Evolutionary conservation across 345 rosid species (phyloP), one percentile per base, ranked within the genome.

Genomic region (Euphorbia peplus): DNA sequence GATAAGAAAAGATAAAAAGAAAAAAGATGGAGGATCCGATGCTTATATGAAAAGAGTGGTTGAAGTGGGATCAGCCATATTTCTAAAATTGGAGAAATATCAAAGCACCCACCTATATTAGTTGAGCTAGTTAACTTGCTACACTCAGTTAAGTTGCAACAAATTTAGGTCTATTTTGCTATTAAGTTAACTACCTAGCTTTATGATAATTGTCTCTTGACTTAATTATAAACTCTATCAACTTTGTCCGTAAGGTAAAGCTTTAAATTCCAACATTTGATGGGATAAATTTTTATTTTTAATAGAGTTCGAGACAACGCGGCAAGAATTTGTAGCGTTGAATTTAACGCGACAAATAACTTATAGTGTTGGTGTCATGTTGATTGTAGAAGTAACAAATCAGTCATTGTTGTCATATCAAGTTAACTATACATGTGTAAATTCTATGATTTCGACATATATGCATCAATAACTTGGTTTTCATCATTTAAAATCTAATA

Each of bases 11-110:
- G 50, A 12, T 44, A 5, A 21, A 19, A 54, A 4, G 52, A 56
- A 53, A 35, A 58, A 35, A 11, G 64, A 28, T 4, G 62, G 47
- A 61, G 81, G 78, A 83, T 80, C 83, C 81, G 11, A 75, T 76
- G 79, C 63, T 65, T 44, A 7, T 19, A 8, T 52, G 3, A 22
- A 14, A 52, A 29, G 39, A 46, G 63, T 41, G 60, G 69, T 44
- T 58, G 68, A 39, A 15, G 52, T 41, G 19, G 67, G 19, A 53
- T 30, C 22, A 42, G 63, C 71, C 29, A 14, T 63, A n/a, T 24
- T 26, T 51, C 72, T 24, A 0, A 4, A 9, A 10, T 4, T 16
- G 21, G 59, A 50, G 26, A 52, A 68, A 46, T 35, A 19, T 63
- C 51, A 59, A 19, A 8, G 15, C 64, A 26, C 25, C 35, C 44